Conservation (phyloP, 495 filamentous ascomycete genomes). For the Hypoxylon rickii region DNA sequence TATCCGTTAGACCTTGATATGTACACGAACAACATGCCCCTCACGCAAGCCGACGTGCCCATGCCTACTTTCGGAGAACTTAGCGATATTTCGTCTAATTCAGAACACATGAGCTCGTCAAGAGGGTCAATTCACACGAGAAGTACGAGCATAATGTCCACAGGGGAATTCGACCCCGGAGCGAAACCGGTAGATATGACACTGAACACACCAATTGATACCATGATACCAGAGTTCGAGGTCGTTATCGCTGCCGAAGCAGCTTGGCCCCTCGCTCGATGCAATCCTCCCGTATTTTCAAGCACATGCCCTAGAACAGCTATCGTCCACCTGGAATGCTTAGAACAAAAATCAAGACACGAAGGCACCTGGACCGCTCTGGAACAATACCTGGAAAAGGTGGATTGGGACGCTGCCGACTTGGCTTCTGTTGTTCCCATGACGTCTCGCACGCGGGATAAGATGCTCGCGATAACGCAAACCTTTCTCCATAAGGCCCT, state of each 20-base stretch:
- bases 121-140: conserved; percentile 51
- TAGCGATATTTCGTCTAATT: conserved; percentile 41
- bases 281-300: conserved; percentile 56
- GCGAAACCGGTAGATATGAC: conserved; percentile 41
- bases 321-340: conserved; percentile 59
- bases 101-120: conserved; percentile 47
- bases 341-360: conserved; percentile 61
- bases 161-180: conserved; percentile 40
- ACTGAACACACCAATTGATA: conserved; percentile 26
- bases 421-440: conserved; percentile 54
- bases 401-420: conserved; percentile 44
- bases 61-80: conserved; percentile 39
- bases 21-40: conserved; percentile 35
- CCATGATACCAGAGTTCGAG: conserved; percentile 52
- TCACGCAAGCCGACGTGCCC: conserved; percentile 36
- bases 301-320: conserved; percentile 60
- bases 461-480: conserved; percentile 66
- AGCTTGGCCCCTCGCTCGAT: conserved; percentile 62
- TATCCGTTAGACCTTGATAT: conserved; percentile 43
- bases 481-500: conserved; percentile 66
- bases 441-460: conserved; percentile 59
- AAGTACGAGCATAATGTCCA: conserved; percentile 50
- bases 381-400: conserved; percentile 45
- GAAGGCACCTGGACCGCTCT: conserved; percentile 52
- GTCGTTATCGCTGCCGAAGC: conserved; percentile 58